phyloP scores from a whole-genome alignment of 2,329 filamentous ascomycete genomes.

The Aspergillus japonicus region DNA sequence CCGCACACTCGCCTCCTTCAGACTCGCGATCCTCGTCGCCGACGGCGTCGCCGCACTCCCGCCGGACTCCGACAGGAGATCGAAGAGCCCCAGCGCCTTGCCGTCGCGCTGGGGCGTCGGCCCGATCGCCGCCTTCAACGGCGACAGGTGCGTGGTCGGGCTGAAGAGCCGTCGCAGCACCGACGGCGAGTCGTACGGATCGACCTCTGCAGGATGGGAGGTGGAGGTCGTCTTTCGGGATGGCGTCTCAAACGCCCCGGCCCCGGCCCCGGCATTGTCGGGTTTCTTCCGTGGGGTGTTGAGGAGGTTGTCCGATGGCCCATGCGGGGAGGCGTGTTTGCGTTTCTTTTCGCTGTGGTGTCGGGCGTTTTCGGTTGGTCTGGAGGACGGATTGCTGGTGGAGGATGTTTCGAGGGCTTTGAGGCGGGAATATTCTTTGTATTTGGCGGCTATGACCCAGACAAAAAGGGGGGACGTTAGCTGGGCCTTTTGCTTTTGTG shows the following conservation, averaged over 20 bases:
- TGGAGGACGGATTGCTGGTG: too few species aligned
- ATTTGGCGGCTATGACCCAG: slow-evolving; percentile 42
- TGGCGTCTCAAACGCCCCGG: slow-evolving; percentile 31
- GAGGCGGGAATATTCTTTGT: slow-evolving; percentile 48
- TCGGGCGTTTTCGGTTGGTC: slow-evolving; percentile 10
- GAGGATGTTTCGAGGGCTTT: slow-evolving; percentile 32
- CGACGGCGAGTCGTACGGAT: slow-evolving; percentile 47
- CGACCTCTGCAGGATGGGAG: slow-evolving; percentile 41
- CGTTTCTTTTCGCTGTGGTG: slow-evolving; percentile 28
- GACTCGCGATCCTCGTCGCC: slow-evolving; percentile 26
- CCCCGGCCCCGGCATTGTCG: slow-evolving; percentile 6
- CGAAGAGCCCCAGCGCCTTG: slow-evolving; percentile 49
- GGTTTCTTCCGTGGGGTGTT: slow-evolving; percentile 34
- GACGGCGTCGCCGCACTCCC: slow-evolving; percentile 37
- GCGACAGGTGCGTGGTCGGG: slow-evolving; percentile 34
- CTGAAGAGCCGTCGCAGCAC: slow-evolving; percentile 39
- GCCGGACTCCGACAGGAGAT: slow-evolving; percentile 45
- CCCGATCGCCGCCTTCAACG: slow-evolving; percentile 44
- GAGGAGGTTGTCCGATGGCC: slow-evolving; percentile 13
- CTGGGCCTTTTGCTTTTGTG: background rate
- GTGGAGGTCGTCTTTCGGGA: slow-evolving; percentile 26
- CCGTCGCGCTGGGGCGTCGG: slow-evolving; percentile 52
- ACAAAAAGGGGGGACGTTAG: background rate
- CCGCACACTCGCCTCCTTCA: slow-evolving; percentile 30
- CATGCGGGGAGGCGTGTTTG: slow-evolving; percentile 32